Base-by-base conservation (phyloP, 176 grass and related monocot species). In the Neostapfia colusana region DNA sequence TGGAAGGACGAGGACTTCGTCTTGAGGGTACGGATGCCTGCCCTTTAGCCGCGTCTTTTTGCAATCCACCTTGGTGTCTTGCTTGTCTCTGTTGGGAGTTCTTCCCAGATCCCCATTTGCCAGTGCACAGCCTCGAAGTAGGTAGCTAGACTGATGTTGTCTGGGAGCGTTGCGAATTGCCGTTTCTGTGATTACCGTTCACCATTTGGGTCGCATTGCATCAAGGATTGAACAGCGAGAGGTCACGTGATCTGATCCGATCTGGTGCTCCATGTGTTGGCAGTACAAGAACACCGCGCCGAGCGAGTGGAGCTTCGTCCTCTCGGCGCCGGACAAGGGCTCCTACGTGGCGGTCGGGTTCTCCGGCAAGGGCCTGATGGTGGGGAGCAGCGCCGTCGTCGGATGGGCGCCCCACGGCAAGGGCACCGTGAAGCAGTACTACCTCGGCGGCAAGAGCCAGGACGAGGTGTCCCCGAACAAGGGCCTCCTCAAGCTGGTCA, bases 1-100 rank as follows among this genome's bases (percentile, higher is more conserved):
- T 99, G 95, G 95, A 90, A 63, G 38, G 85, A 93, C 2, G 73
- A 95, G 63, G 81, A 87, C 77, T 99, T 95, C 91, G 41, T 88
- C 63, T 65, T 99, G 40, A 88, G 95, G 79, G 91, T 99, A 82
- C 11, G 26, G 41, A 44, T 20, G 40, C 65, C 21, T 7, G 11
- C 28, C 63, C 70, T 18, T 5, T 74, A 9, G 54, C 31, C 31
- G 31, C 31, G 20, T 1, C 0, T 25, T 10, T 23, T 50, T 31
- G 7, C 23, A 0, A 9, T 1, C 1, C 39, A 2, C 31, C 13
- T 31, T 31, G 31, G 31, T 31, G 31, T 31, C 31, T 13, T 51
- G 44, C 15, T 45, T 71, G 11, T 55, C 35, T 65, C 21, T 25
- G 18, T n/a, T 10, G 8, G 14, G 49, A 54, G 10, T 7, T 15